Evolutionary conservation across 441 rosid species (phyloP), one percentile per base, ranked within the genome.

Genomic region (Corymbia calophylla): DNA sequence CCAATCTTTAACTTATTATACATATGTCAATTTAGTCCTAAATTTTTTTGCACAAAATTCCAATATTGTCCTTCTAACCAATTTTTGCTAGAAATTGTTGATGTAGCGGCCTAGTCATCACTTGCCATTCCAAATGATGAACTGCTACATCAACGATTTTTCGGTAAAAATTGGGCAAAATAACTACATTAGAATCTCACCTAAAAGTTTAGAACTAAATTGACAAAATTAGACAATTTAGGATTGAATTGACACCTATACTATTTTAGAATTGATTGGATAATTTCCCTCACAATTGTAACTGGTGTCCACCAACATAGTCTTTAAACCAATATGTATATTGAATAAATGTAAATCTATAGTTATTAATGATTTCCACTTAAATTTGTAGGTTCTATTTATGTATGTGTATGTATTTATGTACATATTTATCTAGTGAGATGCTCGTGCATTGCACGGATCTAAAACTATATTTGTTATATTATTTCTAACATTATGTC

Each of bases 11-110:
- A 32, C 27, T 0, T 17, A 68, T 68, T 70, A 8, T 35, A 19
- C 12, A 21, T 6, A 0, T 0, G 2, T 1, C 3, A 32, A 68
- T 32, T 70, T 14, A 35, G 23, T 35, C 12, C 12, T 8, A 66
- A 66, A 16, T 5, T 9, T 31, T 31, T 31, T 66, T 16, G 0
- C 32, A n/a, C 32, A 64, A 64, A n/a, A 9, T 70, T 19, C 0
- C 2, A 35, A 11, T 35, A 3, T 18, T 17, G 11, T 70, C 15
- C 5, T 70, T 70, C 23, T 21, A 10, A 32, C 2, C 12, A 68
- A 19, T 70, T 70, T 70, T 35, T 0, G 1, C 0, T 5, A 0
- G 1, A 32, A 9, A 3, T 70, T 2, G 12, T 0, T 19, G 12
- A 70, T 10, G 27, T 25, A 6, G 14, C 0, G 0, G 10, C 10